A percentile compares a stretch with the other conserved stretches of the same genome.
Conservation (phyloP, 805 yeast species). For the Myxozyma nipponensis region DNA sequence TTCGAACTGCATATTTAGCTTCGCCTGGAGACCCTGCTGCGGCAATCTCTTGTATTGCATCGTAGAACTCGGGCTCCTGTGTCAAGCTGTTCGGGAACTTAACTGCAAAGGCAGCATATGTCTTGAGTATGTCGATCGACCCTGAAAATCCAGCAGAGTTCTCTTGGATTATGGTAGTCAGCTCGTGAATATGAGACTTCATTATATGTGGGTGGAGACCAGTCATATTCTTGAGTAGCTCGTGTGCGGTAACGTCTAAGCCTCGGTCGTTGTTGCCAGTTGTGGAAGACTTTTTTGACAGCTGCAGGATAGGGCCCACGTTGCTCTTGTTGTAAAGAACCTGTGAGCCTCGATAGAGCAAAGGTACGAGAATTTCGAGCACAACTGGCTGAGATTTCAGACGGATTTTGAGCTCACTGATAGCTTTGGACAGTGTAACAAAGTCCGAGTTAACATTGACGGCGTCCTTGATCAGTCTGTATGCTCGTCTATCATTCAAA, state of each 20-base stretch:
- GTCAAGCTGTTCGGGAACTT: constrained; percentile 50
- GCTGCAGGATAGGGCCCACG: constrained; percentile 50
- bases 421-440: constrained; percentile 54
- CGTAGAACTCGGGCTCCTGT: constrained; percentile 44
- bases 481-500: constrained; percentile 56
- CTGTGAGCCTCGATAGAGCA: constrained; percentile 59
- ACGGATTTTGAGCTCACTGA: constrained; percentile 56
- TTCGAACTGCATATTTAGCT: constrained; percentile 60
- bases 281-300: constrained; percentile 40
- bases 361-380: constrained; percentile 50
- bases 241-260: constrained; percentile 44
- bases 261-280: constrained; percentile 8
- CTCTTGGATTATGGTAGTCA: constrained; percentile 43
- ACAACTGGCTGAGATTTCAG: constrained; percentile 42
- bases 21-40: constrained; percentile 53
- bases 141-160: constrained; percentile 33
- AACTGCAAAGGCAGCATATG: constrained; percentile 56
- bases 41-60: constrained; percentile 47
- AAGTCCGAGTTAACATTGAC: constrained; percentile 57
- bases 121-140: constrained; percentile 47
- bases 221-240: constrained; percentile 44
- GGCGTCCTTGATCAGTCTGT: constrained; percentile 53
- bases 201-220: constrained; percentile 60
- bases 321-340: constrained; percentile 64
- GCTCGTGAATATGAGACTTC: constrained; percentile 52